A percentile compares a stretch with the other conserved stretches of the same genome.
These are phyloP conservation scores for Aspergillus kassunensis DNA, from an alignment of 495 filamentous ascomycete species.

Conservation along the genomic window DNA sequence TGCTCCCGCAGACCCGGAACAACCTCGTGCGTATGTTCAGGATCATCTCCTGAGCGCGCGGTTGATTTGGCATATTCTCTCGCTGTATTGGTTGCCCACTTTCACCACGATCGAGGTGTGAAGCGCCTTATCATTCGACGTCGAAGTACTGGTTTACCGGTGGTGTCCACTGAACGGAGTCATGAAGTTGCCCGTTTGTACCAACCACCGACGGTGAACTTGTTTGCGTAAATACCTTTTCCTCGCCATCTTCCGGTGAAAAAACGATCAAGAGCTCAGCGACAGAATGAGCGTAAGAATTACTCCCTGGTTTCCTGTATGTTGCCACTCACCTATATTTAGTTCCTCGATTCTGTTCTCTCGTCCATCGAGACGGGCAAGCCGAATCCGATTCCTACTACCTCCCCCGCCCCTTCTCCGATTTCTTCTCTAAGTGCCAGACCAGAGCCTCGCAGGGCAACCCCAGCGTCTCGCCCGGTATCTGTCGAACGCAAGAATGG, in stretches of 20 bases:
- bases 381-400: constrained; percentile 26
- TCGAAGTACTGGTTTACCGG: constrained; percentile 22
- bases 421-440: constrained; percentile 25
- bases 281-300: constrained; percentile 48
- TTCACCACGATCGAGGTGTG: constrained; percentile 2
- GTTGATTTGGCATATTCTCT: not conserved
- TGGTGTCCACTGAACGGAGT: constrained; percentile 32
- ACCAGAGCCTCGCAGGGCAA: constrained; percentile 25
- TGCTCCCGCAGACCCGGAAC: not conserved
- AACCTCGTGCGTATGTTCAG: not conserved
- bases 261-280: not conserved
- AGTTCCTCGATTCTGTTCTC: constrained; percentile 59
- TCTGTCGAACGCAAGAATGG: constrained; percentile 18
- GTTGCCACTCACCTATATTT: constrained; percentile 20
- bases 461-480: constrained; percentile 7
- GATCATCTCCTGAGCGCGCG: not conserved
- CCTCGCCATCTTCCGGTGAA: not conserved
- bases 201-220: constrained; percentile 45
- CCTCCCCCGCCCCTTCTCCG: constrained; percentile 27
- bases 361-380: constrained; percentile 50
- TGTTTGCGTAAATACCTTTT: constrained; percentile 20
- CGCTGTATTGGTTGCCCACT: constrained; percentile 13
- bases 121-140: constrained; percentile 18
- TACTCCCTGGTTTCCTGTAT: not conserved
- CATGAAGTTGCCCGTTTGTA: constrained; percentile 45